These are phyloP conservation scores for Magnaporthiopsis rhizophila DNA, from an alignment of 2,329 filamentous ascomycete genomes.

Conservation along the genomic window DNA sequence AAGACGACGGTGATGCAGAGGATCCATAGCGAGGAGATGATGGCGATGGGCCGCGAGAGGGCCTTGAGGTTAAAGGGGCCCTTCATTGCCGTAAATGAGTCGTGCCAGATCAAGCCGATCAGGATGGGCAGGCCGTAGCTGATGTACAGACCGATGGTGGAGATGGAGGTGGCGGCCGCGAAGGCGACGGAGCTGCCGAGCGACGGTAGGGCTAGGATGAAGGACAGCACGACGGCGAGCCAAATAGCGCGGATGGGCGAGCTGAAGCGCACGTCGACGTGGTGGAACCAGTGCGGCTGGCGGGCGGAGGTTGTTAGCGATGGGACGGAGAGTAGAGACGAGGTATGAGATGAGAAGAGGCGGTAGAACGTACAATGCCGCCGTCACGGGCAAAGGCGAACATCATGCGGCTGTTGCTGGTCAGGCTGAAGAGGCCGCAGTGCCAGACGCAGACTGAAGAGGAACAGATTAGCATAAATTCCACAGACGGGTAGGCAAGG, in stretches of 20 bases:
- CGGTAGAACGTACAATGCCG: conserved; percentile 32
- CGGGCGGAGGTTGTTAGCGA: not conserved
- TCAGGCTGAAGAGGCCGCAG: conserved; percentile 50
- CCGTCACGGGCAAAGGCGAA: conserved; percentile 48
- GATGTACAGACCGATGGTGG: conserved; percentile 50
- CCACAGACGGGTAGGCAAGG: too few relatives aligned
- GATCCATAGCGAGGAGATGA: conserved; percentile 43
- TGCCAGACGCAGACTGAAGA: conserved; percentile 50
- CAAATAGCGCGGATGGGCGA: conserved; percentile 46
- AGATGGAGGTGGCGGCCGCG: conserved; percentile 49
- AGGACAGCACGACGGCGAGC: conserved; percentile 44
- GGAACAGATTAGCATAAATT: too few relatives aligned
- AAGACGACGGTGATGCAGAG: conserved; percentile 48
- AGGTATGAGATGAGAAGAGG: not conserved
- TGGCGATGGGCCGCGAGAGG: conserved; percentile 37
- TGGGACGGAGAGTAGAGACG: not conserved
- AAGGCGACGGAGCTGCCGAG: conserved; percentile 48
- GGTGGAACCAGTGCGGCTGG: conserved; percentile 42
- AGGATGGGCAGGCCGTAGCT: conserved; percentile 50
- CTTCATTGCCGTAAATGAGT: conserved; percentile 39
- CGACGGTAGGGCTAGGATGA: conserved; percentile 46
- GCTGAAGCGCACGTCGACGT: conserved; percentile 40
- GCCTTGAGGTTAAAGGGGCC: conserved; percentile 46
- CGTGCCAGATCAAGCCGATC: conserved; percentile 42
- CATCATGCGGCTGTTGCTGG: conserved; percentile 51